phyloP scores from a whole-genome alignment of 2,329 filamentous ascomycete species.

The Phaeosphaeria sp. region DNA sequence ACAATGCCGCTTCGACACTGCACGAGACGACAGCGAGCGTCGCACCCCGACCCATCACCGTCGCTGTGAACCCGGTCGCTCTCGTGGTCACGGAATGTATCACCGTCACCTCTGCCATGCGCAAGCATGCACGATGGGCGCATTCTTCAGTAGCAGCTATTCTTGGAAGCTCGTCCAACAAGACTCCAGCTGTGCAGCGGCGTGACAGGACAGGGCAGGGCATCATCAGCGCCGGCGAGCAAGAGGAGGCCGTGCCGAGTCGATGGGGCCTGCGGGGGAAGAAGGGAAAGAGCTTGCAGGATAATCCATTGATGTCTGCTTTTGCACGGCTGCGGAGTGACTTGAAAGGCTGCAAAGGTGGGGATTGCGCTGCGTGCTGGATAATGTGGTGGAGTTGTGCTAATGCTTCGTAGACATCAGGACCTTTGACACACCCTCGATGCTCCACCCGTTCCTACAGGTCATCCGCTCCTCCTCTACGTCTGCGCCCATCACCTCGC shows the following conservation, averaged over 20 bases:
- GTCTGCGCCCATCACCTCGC: conserved; percentile 92
- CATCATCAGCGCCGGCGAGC: conserved; percentile 45
- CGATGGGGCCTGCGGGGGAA: conserved; percentile 94
- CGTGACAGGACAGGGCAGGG: conserved; percentile 45
- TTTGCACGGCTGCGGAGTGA: conserved; percentile 91
- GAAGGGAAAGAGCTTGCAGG: conserved; percentile 96
- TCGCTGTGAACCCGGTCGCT: conserved; percentile 88
- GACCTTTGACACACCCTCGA: conserved; percentile 84
- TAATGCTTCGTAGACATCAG: conserved; percentile 71
- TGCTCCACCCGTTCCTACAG: conserved; percentile 93
- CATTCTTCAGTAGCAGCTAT: conserved; percentile 97
- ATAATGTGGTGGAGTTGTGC: conserved; percentile 12
- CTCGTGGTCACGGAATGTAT: conserved; percentile 99
- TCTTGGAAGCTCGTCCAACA: conserved; percentile 73
- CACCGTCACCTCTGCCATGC: conserved; percentile 96
- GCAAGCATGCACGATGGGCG: conserved; percentile 94
- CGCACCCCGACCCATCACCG: conserved; percentile 61
- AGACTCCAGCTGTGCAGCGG: conserved; percentile 46
- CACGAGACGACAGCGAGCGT: conserved; percentile 30
- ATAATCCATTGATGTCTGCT: conserved; percentile 93
- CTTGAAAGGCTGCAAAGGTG: conserved; percentile 83
- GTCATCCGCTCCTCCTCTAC: conserved; percentile 97
- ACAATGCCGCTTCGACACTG: conserved; percentile 28
- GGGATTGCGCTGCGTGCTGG: conserved; percentile 11
- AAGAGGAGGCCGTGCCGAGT: conserved; percentile 71